Evolutionary conservation across 768 basidiomycete genomes (phyloP).

Genomic region (Harrya chromipes): DNA sequence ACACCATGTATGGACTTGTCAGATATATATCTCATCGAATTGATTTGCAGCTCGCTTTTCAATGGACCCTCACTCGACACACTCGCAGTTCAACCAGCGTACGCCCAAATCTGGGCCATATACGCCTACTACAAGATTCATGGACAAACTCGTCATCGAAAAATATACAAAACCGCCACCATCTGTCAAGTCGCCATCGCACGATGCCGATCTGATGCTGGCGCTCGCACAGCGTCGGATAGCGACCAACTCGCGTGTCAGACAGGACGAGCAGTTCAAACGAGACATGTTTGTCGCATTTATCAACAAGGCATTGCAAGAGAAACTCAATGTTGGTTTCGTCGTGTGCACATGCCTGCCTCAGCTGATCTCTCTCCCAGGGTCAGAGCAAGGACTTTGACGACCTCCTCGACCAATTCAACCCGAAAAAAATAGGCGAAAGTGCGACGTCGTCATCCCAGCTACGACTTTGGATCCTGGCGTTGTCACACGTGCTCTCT

Average conservation of each 20-base stretch:
- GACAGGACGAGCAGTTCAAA: conserved; percentile 70
- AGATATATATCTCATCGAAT: no score
- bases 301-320: conserved; percentile 74
- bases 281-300: conserved; percentile 85
- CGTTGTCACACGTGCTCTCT: conserved; percentile 90
- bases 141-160: conserved; percentile 46
- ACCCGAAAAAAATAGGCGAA: conserved; percentile 40
- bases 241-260: conserved; percentile 75
- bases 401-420: conserved; percentile 87
- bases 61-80: conserved; percentile 80
- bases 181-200: conserved; percentile 22
- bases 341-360: conserved; percentile 8
- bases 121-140: conserved; percentile 42
- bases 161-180: conserved; percentile 41
- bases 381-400: conserved; percentile 76
- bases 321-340: conserved; percentile 61
- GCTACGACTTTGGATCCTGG: conserved; percentile 77
- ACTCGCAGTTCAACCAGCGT: conserved; percentile 72
- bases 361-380: conserved; percentile 37
- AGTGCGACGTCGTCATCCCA: conserved; percentile 43
- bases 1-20: conserved; percentile 14
- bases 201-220: conserved; percentile 9
- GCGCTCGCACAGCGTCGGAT: conserved; percentile 50
- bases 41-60: no score
- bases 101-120: conserved; percentile 65